Percentiles rank a stretch among this genome's conserved stretches.
Evolutionary conservation across 208 protist genomes (phyloP).

Genomic region (Trypanosoma boissoni): DNA sequence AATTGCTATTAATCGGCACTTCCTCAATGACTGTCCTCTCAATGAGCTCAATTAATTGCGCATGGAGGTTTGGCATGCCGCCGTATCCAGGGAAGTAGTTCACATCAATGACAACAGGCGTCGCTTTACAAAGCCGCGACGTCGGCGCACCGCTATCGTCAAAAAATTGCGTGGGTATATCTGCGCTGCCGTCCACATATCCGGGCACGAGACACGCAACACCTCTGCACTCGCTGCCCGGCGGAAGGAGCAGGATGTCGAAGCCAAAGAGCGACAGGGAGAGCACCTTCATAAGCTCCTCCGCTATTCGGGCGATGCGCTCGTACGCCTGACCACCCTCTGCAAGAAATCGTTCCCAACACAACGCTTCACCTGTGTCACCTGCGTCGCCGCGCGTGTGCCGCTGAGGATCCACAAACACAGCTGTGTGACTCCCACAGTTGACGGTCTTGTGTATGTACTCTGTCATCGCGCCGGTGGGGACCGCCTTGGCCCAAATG

Average conservation of each 20-base stretch:
- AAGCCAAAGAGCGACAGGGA: constrained; percentile 74
- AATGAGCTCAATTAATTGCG: constrained; percentile 49
- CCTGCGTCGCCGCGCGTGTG: constrained; percentile 11
- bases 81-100: constrained; percentile 88
- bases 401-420: constrained; percentile 68
- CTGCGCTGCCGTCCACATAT: too few species aligned
- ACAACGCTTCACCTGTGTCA: constrained; percentile 7
- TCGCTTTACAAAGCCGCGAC: constrained; percentile 36
- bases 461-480: constrained; percentile 46
- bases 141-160: constrained; percentile 63
- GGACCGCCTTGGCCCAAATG: constrained; percentile 57
- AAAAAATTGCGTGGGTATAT: constrained; percentile 46
- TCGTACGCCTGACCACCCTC: constrained; percentile 40
- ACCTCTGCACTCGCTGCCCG: too few species aligned
- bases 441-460: constrained; percentile 20
- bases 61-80: constrained; percentile 44
- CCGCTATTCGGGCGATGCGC: constrained; percentile 36
- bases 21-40: constrained; percentile 6
- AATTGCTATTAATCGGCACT: too few species aligned
- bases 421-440: constrained; percentile 7
- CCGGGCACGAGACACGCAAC: too few species aligned
- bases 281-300: constrained; percentile 35
- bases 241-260: constrained; percentile 73
- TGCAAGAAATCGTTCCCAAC: constrained; percentile 59
- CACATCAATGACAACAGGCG: constrained; percentile 73